Evolutionary conservation across 2,329 filamentous ascomycete species (phyloP).

Genomic region (Verticillium alfalfae): DNA sequence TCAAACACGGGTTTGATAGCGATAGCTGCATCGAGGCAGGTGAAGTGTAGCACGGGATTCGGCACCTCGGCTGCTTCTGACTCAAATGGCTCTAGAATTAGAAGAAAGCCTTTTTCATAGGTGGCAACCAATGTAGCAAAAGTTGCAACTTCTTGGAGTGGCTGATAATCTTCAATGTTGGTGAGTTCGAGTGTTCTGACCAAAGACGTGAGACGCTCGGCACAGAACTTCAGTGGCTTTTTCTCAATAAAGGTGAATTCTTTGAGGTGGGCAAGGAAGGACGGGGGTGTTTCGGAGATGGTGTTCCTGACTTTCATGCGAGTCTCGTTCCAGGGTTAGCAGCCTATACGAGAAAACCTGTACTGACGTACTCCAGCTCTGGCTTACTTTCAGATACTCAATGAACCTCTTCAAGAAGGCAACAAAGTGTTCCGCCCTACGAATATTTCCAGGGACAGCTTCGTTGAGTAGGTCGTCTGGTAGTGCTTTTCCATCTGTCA

Average conservation of each 20-base stretch:
- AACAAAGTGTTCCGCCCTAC: slow-evolving; percentile 92
- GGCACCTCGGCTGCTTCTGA: slow-evolving; percentile 92
- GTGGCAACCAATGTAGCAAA: slow-evolving; percentile 95
- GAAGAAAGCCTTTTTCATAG: slow-evolving; percentile 91
- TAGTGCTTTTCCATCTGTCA: slow-evolving; percentile 47
- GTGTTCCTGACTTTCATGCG: slow-evolving; percentile 98
- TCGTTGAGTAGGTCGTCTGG: slow-evolving; percentile 93
- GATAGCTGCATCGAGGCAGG: slow-evolving; percentile 93
- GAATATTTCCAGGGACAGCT: slow-evolving; percentile 92
- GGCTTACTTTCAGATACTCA: slow-evolving; percentile 75
- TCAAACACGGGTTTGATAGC: slow-evolving; percentile 98
- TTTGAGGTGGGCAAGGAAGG: slow-evolving; percentile 86
- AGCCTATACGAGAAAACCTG: not conserved
- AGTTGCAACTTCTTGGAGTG: slow-evolving; percentile 93
- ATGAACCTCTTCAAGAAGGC: slow-evolving; percentile 94
- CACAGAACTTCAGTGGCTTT: slow-evolving; percentile 90
- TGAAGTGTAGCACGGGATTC: slow-evolving; percentile 95
- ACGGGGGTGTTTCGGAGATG: slow-evolving; percentile 93
- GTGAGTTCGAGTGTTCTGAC: slow-evolving; percentile 93
- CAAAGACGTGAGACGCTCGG: slow-evolving; percentile 87
- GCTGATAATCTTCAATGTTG: slow-evolving; percentile 96
- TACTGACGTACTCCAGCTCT: not conserved
- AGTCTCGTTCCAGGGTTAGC: slow-evolving; percentile 45
- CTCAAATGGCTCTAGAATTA: slow-evolving; percentile 97
- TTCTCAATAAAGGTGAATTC: slow-evolving; percentile 97